These are phyloP conservation scores for Nicotiana obtusifolia DNA, from an alignment of 257 asterid species.

Conservation along the genomic window DNA sequence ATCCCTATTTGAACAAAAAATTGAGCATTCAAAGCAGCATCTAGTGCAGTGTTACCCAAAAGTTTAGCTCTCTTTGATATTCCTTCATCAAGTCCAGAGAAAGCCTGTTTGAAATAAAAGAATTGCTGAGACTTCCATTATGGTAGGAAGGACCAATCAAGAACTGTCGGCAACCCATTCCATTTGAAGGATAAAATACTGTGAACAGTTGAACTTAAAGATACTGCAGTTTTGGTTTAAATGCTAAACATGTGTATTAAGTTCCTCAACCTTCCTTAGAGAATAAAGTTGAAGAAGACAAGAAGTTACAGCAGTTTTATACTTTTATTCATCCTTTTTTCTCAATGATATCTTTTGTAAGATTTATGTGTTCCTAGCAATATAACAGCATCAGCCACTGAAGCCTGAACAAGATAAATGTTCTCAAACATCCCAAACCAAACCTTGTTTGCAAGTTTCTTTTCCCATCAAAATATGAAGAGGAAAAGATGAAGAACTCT, in stretches of 20 bases:
- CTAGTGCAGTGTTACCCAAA: slow-evolving; percentile 78
- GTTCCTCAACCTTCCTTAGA: neutral
- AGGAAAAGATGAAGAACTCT: neutral
- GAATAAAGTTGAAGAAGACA: neutral
- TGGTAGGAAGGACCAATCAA: neutral
- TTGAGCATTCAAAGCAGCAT: slow-evolving; percentile 88
- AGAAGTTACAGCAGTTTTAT: neutral
- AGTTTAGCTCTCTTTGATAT: slow-evolving; percentile 53
- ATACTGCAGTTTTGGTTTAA: neutral
- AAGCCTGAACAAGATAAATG: neutral
- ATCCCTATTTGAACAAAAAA: slow-evolving; percentile 95
- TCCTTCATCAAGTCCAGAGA: slow-evolving; percentile 90
- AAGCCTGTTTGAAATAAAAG: slow-evolving; percentile 52
- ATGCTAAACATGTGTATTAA: neutral
- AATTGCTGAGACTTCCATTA: neutral
- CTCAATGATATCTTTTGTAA: neutral
- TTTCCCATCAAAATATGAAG: neutral
- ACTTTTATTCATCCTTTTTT: neutral
- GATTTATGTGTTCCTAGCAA: neutral
- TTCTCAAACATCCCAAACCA: slow-evolving; percentile 1
- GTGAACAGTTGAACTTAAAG: neutral
- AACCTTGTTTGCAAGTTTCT: neutral
- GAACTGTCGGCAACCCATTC: neutral
- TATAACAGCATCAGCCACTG: neutral
- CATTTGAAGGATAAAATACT: neutral